Conservation (phyloP, 2,329 filamentous ascomycete species). For the Ophiognomonia clavigignenti-juglandacearum region DNA sequence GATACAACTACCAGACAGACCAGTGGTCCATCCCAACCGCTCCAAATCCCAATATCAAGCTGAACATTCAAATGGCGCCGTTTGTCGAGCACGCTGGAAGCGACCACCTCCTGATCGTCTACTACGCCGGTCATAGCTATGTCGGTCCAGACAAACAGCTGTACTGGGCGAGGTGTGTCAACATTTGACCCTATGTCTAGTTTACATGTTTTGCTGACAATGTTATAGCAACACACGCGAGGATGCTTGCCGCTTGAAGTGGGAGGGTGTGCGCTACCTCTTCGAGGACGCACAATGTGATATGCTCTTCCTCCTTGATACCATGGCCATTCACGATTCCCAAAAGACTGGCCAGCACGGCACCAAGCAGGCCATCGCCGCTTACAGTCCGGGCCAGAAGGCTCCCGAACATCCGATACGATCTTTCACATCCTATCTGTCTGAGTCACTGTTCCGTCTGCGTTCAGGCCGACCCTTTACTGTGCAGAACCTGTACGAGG, state of each 20-base stretch:
- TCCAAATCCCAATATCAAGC: conserved; percentile 55
- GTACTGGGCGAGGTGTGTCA: conserved; percentile 58
- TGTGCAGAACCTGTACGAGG: conserved; percentile 52
- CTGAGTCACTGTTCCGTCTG: conserved; percentile 51
- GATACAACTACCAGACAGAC: conserved; percentile 57
- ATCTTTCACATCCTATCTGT: conserved; percentile 55
- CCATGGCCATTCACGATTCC: conserved; percentile 51
- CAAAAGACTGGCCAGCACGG: conserved; percentile 47
- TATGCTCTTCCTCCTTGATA: conserved; percentile 58
- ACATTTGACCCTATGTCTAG: not conserved
- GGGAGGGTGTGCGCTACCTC: conserved; percentile 57
- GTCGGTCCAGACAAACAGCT: conserved; percentile 55
- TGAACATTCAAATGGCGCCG: conserved; percentile 54
- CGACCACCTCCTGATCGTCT: conserved; percentile 59
- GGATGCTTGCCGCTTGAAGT: conserved; percentile 57
- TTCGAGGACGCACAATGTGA: conserved; percentile 61
- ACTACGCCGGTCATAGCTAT: conserved; percentile 60
- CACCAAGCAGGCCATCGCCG: conserved; percentile 58
- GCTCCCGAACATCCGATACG: conserved; percentile 38
- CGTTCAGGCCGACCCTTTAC: conserved; percentile 49
- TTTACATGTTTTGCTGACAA: conserved; percentile 19
- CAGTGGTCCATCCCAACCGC: conserved; percentile 57
- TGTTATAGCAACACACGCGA: conserved; percentile 47
- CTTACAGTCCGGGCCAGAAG: conserved; percentile 49
- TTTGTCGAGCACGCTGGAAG: conserved; percentile 54